Evolutionary conservation across 1,284 basidiomycete species (phyloP), one percentile per base, ranked within the genome.

Genomic region (Sparassis latifolia): DNA sequence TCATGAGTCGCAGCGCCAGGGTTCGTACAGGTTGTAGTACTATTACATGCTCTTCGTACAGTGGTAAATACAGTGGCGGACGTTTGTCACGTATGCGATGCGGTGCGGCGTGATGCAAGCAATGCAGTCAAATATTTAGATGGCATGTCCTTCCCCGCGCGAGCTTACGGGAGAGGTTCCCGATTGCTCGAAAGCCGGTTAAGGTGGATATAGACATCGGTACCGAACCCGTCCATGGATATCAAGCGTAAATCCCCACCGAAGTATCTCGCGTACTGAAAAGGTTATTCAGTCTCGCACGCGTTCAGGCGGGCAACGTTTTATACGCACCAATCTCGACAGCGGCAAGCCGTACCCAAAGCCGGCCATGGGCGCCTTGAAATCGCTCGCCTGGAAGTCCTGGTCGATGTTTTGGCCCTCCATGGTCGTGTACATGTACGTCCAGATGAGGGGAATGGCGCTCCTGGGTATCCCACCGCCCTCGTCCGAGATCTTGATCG

Each of bases 371-470:
- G 96, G 96, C 3, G 96, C 96, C 66, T 94, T 93, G 70, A 98
- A 98, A 69, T 99, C 96, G 52, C 87, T 90, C 29, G 85, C 87
- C 56, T 89, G 84, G 66, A 96, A 95, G 60, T 95, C 78, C 63
- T 88, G 85, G 58, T 93, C 91, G 42, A 98, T 79, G 32, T 82
- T 85, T 68, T 93, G 89, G 3, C 84, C 84, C 63, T 92, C 88
- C 83, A 98, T 97, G 2, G 97, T 99, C 35, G 97, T 99, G 66
- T 99, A 99, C 87, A 95, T 96, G 69, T 96, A 99, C 52, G 95
- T 98, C 96, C 96, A 99, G 48, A 98, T 97, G 48, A 97, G 77
- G 3, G 93, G 92, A 33, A 98, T 88, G 1, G 94, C 96, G 60
- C 89, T 92, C 44, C 96, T 73, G 20, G 94, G 84, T 53, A 99